A percentile compares a stretch with the other conserved stretches of the same genome.
Conservation (phyloP, 345 rosid species). For the Rhizophora apiculata region DNA sequence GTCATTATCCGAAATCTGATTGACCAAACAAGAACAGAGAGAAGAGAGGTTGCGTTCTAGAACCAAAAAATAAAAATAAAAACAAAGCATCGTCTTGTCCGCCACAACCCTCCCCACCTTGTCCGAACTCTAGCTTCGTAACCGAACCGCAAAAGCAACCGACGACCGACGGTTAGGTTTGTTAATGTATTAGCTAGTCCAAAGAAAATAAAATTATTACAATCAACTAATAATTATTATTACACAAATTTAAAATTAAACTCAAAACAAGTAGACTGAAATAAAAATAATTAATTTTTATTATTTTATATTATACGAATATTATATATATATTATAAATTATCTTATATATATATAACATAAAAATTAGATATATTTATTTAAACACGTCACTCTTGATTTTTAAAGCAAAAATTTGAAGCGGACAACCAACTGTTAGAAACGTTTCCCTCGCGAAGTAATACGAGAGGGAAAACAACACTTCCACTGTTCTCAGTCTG, state of each 20-base stretch:
- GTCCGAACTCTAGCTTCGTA: background rate
- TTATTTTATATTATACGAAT: too few relatives aligned
- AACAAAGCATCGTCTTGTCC: conserved; percentile 36
- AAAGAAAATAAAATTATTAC: background rate
- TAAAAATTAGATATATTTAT: background rate
- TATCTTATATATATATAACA: too few relatives aligned
- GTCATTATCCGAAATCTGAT: background rate
- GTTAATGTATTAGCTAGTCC: conserved; percentile 1
- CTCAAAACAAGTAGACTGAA: too few relatives aligned
- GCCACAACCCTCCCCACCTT: conserved; percentile 6
- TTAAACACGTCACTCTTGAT: background rate
- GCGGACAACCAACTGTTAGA: conserved; percentile 1
- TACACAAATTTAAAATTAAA: background rate
- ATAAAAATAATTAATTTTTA: too few relatives aligned
- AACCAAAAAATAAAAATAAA: too few relatives aligned
- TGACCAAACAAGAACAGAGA: conserved; percentile 10
- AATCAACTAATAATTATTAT: background rate
- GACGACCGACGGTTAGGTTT: conserved; percentile 22
- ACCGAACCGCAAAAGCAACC: too few relatives aligned
- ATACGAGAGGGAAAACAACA: conserved; percentile 8
- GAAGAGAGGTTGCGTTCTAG: conserved; percentile 22
- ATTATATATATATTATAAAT: too few relatives aligned
- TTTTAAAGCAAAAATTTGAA: background rate
- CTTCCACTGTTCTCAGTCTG: conserved; percentile 3
- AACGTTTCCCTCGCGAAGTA: conserved; percentile 16